Evolutionary conservation across 805 yeast genomes (phyloP).

Genomic region (Phaffomyces thermotolerans): DNA sequence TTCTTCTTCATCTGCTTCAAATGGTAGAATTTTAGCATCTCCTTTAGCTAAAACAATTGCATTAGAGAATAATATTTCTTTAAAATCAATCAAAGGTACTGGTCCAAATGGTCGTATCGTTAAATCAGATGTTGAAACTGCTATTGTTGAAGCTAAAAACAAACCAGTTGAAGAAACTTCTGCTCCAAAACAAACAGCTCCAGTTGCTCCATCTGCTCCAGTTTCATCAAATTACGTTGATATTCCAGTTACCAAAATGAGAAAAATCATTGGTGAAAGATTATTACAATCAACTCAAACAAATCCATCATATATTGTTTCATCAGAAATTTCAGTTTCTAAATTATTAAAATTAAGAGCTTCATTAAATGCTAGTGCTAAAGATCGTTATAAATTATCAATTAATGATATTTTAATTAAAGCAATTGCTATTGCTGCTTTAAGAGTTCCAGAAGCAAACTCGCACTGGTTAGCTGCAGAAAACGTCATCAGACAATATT

Average conservation of each 20-base stretch:
- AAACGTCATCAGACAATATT: slow-evolving; percentile 87
- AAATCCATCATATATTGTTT: slow-evolving; percentile 89
- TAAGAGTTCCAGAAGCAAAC: slow-evolving; percentile 89
- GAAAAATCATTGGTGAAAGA: slow-evolving; percentile 89
- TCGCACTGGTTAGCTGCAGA: slow-evolving; percentile 87
- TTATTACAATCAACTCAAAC: slow-evolving; percentile 76
- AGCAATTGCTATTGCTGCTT: slow-evolving; percentile 86
- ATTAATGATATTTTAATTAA: slow-evolving; percentile 92
- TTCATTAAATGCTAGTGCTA: slow-evolving; percentile 76
- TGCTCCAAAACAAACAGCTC: slow-evolving; percentile 28
- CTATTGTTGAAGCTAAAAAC: slow-evolving; percentile 39
- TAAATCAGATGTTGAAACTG: slow-evolving; percentile 81
- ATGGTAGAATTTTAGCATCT: slow-evolving; percentile 79
- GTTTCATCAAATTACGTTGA: slow-evolving; percentile 56
- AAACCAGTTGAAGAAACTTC: slow-evolving; percentile 22
- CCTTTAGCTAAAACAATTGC: slow-evolving; percentile 94
- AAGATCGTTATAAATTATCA: slow-evolving; percentile 84
- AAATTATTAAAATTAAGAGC: slow-evolving; percentile 89
- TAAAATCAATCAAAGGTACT: slow-evolving; percentile 79
- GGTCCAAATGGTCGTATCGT: slow-evolving; percentile 95
- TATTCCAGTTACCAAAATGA: slow-evolving; percentile 83
- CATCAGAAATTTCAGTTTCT: slow-evolving; percentile 78
- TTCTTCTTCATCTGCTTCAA: too few relatives aligned
- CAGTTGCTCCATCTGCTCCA: slow-evolving; percentile 40
- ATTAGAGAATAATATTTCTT: slow-evolving; percentile 81